Percentiles rank a stretch among this genome's conserved stretches.
Conservation (phyloP, 106 monocot species). For the Gastrodia elata region DNA sequence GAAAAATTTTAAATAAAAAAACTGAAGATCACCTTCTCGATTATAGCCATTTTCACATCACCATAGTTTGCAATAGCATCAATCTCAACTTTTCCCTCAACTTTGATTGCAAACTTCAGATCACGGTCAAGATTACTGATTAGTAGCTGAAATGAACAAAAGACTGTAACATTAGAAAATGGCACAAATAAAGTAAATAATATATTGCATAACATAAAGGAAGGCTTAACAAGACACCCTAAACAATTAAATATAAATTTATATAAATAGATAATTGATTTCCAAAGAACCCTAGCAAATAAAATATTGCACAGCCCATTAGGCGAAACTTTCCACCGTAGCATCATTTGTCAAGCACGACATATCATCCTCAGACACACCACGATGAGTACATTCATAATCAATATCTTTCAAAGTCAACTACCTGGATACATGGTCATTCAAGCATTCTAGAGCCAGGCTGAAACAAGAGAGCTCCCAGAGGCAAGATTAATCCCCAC, state of each 20-base stretch:
- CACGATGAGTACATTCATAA: no score
- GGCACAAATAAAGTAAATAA: neutral
- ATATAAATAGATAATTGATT: neutral
- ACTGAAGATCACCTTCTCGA: constrained; percentile 52
- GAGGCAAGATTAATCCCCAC: no score
- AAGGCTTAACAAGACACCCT: neutral
- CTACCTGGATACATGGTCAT: no score
- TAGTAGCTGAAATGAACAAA: constrained; percentile 48
- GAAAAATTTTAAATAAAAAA: neutral
- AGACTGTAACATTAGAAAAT: constrained; percentile 6
- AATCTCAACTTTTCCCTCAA: constrained; percentile 86
- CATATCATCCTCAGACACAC: no score
- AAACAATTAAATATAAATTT: neutral
- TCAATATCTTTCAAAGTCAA: no score
- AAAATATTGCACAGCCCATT: no score
- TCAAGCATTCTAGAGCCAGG: no score
- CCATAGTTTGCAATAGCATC: constrained; percentile 80
- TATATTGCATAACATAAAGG: neutral
- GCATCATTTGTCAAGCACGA: no score
- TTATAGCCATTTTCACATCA: constrained; percentile 85
- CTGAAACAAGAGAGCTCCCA: no score
- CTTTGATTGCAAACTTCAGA: constrained; percentile 81
- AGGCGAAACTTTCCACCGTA: no score
- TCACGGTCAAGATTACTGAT: constrained; percentile 95
- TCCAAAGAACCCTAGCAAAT: neutral